A percentile compares a stretch with the other conserved stretches of the same genome.
Evolutionary conservation across 1,139 yeast genomes (phyloP).

Genomic region (Wickerhamomyces sp.): DNA sequence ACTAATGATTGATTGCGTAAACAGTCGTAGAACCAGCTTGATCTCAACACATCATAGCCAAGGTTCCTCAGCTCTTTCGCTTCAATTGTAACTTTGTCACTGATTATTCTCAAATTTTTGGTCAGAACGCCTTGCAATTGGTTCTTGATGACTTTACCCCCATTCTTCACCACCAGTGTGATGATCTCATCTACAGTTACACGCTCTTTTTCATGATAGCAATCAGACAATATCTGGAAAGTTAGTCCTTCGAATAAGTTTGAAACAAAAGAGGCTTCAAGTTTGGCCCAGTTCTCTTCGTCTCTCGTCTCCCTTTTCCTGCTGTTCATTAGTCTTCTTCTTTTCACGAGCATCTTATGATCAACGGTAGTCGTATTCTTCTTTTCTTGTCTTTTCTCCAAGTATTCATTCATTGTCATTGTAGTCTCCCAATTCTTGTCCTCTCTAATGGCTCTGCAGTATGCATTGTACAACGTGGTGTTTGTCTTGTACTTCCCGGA

Average conservation of each 20-base stretch:
- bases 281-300: slow-evolving; percentile 18
- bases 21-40: slow-evolving; percentile 73
- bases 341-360: slow-evolving; percentile 19
- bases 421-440: slow-evolving; percentile 63
- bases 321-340: slow-evolving; percentile 8
- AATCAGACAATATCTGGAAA: slow-evolving; percentile 42
- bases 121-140: slow-evolving; percentile 14
- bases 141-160: slow-evolving; percentile 39
- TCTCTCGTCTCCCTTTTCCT: slow-evolving; percentile 15
- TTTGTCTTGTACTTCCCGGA: slow-evolving; percentile 54
- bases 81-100: slow-evolving; percentile 45
- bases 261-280: slow-evolving; percentile 10
- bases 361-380: slow-evolving; percentile 10
- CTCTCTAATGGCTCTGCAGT: slow-evolving; percentile 60
- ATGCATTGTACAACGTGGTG: slow-evolving; percentile 70
- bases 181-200: slow-evolving; percentile 33
- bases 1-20: slow-evolving; percentile 38
- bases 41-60: slow-evolving; percentile 58
- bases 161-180: slow-evolving; percentile 38
- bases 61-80: slow-evolving; percentile 37
- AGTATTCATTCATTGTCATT: slow-evolving; percentile 53
- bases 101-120: slow-evolving; percentile 31
- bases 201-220: slow-evolving; percentile 27
- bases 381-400: slow-evolving; percentile 27
- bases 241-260: slow-evolving; percentile 30